Base-by-base conservation (phyloP, 2,329 filamentous ascomycete species). In the Clarireedia homoeocarpa region DNA sequence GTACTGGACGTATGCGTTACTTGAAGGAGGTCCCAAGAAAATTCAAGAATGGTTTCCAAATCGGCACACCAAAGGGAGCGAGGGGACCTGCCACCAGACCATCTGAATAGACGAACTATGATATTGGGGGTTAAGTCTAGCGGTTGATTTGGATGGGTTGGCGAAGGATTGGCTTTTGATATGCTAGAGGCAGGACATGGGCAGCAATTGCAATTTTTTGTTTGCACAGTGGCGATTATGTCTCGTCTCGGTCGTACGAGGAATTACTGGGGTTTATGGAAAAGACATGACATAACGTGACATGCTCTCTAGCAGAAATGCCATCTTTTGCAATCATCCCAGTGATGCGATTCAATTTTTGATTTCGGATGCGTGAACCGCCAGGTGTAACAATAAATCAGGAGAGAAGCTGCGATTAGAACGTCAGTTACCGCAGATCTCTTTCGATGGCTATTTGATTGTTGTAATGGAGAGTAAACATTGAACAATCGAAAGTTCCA, bases 31-130 rank as follows among this genome's bases (percentile, higher is more conserved):
- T 99, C 74, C 81, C 91, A 74, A 87, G 94, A 76, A 85, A 85
- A 79, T 96, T 96, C 86, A 90, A 87, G 83, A 99, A 99, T 81
- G 91, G 91, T 71, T 99, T 99, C 89, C 92, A 89, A 81, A 84
- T 79, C 68, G 94, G 94, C 73, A 77, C 82, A 69, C 91, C 91
- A 74, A 91, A 95, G 82, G 87, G 85, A 72, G 80, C 91, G 69
- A 85, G 86, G 68, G 89, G 88, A 71, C 79, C 82, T 69, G 67
- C 63, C 50, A 59, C 38, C 59, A 69, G 66, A 62, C 60, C 65
- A 20, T 51, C 51, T 58, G 70, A 70, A 66, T 70, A 66, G 67
- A 66, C 58, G 70, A 71, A 67, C 69, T 51, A 57, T 45, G 63
- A 66, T 67, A 67, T 65, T 67, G 61, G 59, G 61, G 63, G 66